Evolutionary conservation across 1,139 yeast species (phyloP).

Genomic region (Lodderomyces orthopsilosis): DNA sequence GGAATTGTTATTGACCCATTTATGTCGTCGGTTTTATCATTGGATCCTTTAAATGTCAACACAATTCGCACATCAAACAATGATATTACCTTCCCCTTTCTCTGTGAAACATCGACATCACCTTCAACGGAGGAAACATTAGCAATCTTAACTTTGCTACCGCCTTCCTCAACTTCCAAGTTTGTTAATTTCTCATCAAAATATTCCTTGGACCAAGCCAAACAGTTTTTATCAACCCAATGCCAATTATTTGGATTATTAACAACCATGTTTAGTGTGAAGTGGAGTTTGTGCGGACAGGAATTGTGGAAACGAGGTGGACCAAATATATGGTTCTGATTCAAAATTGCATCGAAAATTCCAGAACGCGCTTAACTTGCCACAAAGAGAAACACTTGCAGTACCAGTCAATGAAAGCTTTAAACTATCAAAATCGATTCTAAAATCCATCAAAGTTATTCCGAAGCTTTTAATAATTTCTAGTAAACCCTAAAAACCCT

Average conservation of each 20-base stretch:
- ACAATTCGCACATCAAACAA: constrained; percentile 77
- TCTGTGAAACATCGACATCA: constrained; percentile 93
- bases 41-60: constrained; percentile 55
- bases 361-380: constrained; percentile 3
- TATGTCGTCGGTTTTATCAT: constrained; percentile 31
- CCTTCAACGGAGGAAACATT: constrained; percentile 77
- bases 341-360: constrained; percentile 3
- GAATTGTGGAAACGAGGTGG: not conserved
- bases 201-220: constrained; percentile 83
- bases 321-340: constrained; percentile 17
- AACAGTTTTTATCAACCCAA: constrained; percentile 98
- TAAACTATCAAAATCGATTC: no score
- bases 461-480: no score
- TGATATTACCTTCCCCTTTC: constrained; percentile 94
- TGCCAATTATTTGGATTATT: constrained; percentile 68
- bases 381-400: not conserved
- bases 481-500: not conserved
- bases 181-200: constrained; percentile 61
- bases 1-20: constrained; percentile 81
- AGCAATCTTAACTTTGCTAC: constrained; percentile 43
- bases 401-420: no score
- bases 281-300: not conserved
- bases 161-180: constrained; percentile 35
- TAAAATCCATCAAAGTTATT: no score
- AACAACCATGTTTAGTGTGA: constrained; percentile 38